Conservation (phyloP, 2,329 filamentous ascomycete species). For the Talaromyces sp. region DNA sequence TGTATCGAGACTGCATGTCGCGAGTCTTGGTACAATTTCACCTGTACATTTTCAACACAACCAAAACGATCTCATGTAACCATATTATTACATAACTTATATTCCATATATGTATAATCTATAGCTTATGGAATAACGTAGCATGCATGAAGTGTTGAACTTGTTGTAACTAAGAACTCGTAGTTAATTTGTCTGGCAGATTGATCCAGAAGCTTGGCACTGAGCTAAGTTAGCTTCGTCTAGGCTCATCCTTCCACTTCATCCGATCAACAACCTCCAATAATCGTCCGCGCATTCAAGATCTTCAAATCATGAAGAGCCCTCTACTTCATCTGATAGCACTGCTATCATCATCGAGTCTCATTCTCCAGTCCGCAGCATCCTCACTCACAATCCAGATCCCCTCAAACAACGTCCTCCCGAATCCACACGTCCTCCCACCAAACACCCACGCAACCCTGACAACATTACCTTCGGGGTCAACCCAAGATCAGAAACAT, state of each 20-base stretch:
- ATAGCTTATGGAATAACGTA: no score
- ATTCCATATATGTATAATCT: no score
- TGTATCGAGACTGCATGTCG: background rate
- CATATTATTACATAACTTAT: background rate
- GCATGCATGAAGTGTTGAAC: no score
- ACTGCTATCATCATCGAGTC: constrained; percentile 17
- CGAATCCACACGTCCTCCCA: constrained; percentile 39
- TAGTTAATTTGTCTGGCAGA: no score
- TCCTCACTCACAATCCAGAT: constrained; percentile 33
- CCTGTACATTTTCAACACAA: background rate
- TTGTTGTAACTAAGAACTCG: no score
- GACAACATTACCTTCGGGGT: constrained; percentile 39
- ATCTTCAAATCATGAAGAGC: constrained; percentile 6
- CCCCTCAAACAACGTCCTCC: constrained; percentile 37
- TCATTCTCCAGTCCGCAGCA: constrained; percentile 18
- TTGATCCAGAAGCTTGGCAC: background rate
- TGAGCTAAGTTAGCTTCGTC: background rate
- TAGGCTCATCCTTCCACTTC: background rate
- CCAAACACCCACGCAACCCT: constrained; percentile 51
- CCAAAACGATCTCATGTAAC: background rate
- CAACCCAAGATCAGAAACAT: constrained; percentile 20
- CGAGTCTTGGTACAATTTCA: background rate
- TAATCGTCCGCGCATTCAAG: background rate
- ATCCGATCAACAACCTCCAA: background rate
- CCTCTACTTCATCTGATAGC: constrained; percentile 17